A percentile compares a stretch with the other conserved stretches of the same genome.
These are phyloP conservation scores for Actinidia chinensis DNA, from an alignment of 179 eudicot genomes.

Conservation along the genomic window DNA sequence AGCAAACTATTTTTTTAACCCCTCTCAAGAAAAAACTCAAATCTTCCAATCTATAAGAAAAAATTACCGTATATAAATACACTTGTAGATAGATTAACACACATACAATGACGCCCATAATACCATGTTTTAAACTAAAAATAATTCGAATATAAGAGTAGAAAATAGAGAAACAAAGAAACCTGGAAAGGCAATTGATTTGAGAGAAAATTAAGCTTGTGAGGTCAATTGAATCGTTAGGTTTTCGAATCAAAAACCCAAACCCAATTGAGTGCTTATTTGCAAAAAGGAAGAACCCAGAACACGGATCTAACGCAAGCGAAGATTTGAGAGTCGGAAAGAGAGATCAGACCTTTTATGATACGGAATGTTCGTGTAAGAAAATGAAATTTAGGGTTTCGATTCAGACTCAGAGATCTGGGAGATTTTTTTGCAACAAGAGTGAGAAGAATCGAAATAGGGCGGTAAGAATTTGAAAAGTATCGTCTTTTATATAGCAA, in stretches of 20 bases:
- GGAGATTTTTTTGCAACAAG: too few species aligned
- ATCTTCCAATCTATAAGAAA: too few species aligned
- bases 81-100: too few species aligned
- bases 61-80: too few species aligned
- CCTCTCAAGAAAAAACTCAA: neutral
- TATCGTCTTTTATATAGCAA: slow-evolving; percentile 21
- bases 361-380: neutral
- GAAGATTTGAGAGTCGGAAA: slow-evolving; percentile 6
- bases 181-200: neutral
- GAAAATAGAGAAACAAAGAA: neutral
- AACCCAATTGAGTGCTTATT: neutral
- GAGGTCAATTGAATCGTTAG: neutral
- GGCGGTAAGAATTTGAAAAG: slow-evolving; percentile 28
- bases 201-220: slow-evolving; percentile 1
- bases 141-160: neutral
- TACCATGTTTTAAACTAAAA: neutral
- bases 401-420: neutral
- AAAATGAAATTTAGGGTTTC: slow-evolving; percentile 12
- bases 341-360: slow-evolving; percentile 11
- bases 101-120: too few species aligned
- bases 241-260: neutral
- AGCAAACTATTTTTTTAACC: neutral
- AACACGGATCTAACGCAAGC: neutral
- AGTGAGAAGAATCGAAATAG: neutral
- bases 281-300: neutral